These are phyloP conservation scores for Sporothrix luriei DNA, from an alignment of 2,329 filamentous ascomycete genomes.

Conservation along the genomic window DNA sequence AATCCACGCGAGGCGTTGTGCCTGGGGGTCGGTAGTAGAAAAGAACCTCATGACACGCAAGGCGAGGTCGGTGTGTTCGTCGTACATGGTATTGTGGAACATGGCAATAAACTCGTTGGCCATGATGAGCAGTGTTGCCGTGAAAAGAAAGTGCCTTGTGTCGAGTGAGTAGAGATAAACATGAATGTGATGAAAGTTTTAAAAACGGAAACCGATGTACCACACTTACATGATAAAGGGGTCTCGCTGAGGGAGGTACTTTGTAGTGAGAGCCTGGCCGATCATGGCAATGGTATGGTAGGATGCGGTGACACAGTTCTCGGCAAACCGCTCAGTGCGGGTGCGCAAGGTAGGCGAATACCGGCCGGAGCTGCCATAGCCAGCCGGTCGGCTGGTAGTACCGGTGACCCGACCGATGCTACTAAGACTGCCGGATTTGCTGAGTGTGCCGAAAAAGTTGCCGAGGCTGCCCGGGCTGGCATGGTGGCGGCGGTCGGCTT, in stretches of 20 bases:
- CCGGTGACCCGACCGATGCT: background rate
- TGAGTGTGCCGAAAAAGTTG: background rate
- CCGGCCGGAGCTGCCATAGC: constrained; percentile 19
- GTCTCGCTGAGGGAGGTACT: constrained; percentile 55
- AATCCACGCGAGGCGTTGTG: constrained; percentile 54
- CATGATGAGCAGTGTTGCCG: constrained; percentile 56
- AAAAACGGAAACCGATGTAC: no score
- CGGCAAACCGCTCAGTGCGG: constrained; percentile 48
- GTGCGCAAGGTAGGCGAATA: constrained; percentile 43
- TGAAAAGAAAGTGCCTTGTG: constrained; percentile 59
- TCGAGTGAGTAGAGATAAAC: background rate
- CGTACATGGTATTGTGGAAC: constrained; percentile 50
- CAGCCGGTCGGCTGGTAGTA: background rate
- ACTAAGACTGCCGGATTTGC: background rate
- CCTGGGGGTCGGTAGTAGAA: constrained; percentile 53
- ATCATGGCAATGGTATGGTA: constrained; percentile 55
- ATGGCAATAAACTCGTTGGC: constrained; percentile 60
- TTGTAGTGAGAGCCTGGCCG: constrained; percentile 48
- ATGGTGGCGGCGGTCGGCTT: constrained; percentile 34
- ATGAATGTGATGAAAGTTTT: background rate
- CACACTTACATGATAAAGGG: constrained; percentile 59
- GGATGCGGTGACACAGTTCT: constrained; percentile 55
- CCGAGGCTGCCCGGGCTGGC: background rate
- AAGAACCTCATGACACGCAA: constrained; percentile 56
- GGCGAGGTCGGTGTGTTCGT: constrained; percentile 47